A percentile compares a stretch with the other conserved stretches of the same genome.
phyloP scores from a whole-genome alignment of 2,329 filamentous ascomycete genomes.

The Pseudohalonectria lignicola region DNA sequence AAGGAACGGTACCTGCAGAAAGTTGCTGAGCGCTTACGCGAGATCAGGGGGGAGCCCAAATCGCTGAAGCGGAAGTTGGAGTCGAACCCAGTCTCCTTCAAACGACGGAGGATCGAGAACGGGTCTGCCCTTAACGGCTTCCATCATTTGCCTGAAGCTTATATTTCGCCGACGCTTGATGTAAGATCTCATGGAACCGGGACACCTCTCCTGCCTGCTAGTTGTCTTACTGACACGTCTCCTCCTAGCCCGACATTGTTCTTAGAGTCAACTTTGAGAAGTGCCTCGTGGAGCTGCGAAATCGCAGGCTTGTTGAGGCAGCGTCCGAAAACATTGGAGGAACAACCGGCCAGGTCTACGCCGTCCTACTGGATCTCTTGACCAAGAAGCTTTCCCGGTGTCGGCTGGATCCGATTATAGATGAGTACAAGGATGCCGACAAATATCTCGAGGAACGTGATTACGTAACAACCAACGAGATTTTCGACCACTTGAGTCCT shows the following conservation, averaged over 20 bases:
- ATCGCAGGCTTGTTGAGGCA: constrained; percentile 62
- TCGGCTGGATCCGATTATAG: constrained; percentile 42
- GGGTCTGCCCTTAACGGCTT: constrained; percentile 27
- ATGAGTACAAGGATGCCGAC: constrained; percentile 26
- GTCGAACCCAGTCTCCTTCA: constrained; percentile 27
- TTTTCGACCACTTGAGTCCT: constrained; percentile 42
- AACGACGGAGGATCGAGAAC: constrained; percentile 44
- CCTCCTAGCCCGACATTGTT: constrained; percentile 62
- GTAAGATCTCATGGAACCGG: neutral
- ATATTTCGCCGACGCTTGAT: neutral
- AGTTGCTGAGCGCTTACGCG: constrained; percentile 39
- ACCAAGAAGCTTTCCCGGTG: constrained; percentile 61
- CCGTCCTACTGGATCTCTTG: constrained; percentile 57
- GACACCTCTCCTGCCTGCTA: too few relatives aligned
- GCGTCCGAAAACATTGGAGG: constrained; percentile 60
- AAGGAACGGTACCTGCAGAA: constrained; percentile 50
- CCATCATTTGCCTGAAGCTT: constrained; percentile 20
- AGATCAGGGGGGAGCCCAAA: constrained; percentile 41
- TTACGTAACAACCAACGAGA: constrained; percentile 40
- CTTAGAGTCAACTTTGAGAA: constrained; percentile 79
- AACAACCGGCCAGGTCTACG: constrained; percentile 69
- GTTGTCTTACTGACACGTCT: too few relatives aligned
- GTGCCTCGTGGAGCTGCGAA: constrained; percentile 72
- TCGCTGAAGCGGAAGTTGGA: constrained; percentile 40
- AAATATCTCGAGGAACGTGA: constrained; percentile 16